Evolutionary conservation across 2,329 filamentous ascomycete genomes (phyloP), one percentile per base, ranked within the genome.

Genomic region (Clonostachys rosea): DNA sequence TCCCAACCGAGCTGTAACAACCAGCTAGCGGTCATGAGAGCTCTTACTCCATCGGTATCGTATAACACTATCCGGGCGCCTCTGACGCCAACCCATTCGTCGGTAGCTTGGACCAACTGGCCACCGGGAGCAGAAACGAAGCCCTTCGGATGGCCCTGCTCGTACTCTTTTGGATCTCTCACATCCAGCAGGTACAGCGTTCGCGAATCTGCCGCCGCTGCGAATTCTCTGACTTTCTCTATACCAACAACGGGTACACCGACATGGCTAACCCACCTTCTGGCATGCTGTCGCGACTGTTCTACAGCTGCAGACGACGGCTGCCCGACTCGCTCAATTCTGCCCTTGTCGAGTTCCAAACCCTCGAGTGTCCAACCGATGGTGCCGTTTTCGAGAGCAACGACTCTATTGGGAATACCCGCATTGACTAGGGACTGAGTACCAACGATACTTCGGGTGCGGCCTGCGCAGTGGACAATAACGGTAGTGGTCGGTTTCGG

Each of bases 351-450:
- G n/a, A 62, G 45, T 33, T 55, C 47, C 20, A 62, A 44, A 0
- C 57, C 58, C 5, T 55, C 59, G 43, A 62, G 49, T 10, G 57
- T 61, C 60, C 60, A 62, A 13, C 60, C 60, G 37, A 62, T 62
- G 6, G 60, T 62, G 11, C 60, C 60, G 46, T 62, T 61, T 33
- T 55, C 49, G 7, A 62, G 54, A 6, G 60, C 60, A 35, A 58
- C 39, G 8, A 62, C 58, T 42, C 53, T 59, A 42, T 62, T 60
- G 0, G 52, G 54, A 11, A 62, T 49, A 3, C 51, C 46, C 5
- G 54, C 52, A 33, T 62, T 61, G 34, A 63, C 49, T 37, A 63
- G 50, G 11, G 58, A 58, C 47, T 63, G 60, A 2, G 60, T 53
- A 1, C 60, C 60, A 24, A 63, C 36, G 42, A 63, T 61, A 44